phyloP scores from a whole-genome alignment of 495 filamentous ascomycete genomes.

The Bryoglossum gracile region DNA sequence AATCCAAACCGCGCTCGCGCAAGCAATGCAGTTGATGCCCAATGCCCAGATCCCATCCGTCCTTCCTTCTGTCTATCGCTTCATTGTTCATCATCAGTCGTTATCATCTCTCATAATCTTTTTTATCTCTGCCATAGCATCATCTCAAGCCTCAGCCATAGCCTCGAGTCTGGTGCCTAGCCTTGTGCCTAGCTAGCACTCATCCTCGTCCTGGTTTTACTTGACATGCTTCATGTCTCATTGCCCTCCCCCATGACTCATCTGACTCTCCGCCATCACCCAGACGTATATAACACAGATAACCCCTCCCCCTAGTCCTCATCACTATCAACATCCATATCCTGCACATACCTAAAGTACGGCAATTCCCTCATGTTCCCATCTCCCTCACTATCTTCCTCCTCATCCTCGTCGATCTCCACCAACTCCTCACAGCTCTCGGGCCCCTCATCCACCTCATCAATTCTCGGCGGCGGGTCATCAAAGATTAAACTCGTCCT shows the following conservation, averaged over 20 bases:
- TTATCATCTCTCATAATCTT: constrained; percentile 3
- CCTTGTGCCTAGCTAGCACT: no score
- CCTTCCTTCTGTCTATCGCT: constrained; percentile 2
- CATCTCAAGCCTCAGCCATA: no score
- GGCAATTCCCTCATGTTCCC: constrained; percentile 34
- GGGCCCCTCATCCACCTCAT: constrained; percentile 42
- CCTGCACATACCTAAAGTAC: constrained; percentile 39
- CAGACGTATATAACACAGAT: no score
- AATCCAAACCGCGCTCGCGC: no score
- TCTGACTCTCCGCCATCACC: no score
- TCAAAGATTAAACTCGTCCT: constrained; percentile 42
- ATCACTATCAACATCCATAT: constrained; percentile 27
- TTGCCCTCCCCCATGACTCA: no score
- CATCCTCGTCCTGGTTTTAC: constrained; percentile 17
- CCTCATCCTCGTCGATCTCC: constrained; percentile 30
- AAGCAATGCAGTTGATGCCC: constrained; percentile 16
- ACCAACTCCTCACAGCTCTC: constrained; percentile 42
- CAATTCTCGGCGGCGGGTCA: constrained; percentile 42
- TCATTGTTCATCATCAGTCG: constrained; percentile 5
- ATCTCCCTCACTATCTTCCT: constrained; percentile 23
- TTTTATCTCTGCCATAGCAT: no score
- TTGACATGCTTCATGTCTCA: no score
- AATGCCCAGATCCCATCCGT: constrained; percentile 4
- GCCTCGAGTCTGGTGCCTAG: no score
- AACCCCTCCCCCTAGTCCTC: constrained; percentile 16